phyloP scores from a whole-genome alignment of 2,329 filamentous ascomycete species.

The Penicillium hesseltinei region DNA sequence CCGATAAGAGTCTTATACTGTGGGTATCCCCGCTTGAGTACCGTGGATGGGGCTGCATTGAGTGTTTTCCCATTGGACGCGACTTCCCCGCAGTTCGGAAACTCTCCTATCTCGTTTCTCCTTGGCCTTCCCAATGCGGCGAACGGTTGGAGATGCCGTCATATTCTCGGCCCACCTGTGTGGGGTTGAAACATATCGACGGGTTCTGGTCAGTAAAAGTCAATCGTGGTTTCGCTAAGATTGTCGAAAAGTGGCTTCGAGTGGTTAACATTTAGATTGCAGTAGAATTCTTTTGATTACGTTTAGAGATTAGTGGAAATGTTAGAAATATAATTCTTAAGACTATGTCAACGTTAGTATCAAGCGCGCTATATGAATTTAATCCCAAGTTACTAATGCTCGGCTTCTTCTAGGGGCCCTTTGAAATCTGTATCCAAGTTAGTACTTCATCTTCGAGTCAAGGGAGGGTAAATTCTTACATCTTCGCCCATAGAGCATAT shows the following conservation, averaged over 20 bases:
- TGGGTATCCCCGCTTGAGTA: not conserved
- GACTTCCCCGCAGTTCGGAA: not conserved
- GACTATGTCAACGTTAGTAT: too few relatives aligned
- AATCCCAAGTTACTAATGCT: not conserved
- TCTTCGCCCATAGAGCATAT: conserved; percentile 51
- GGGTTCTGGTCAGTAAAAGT: not conserved
- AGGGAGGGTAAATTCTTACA: conserved; percentile 35
- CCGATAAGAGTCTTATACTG: not conserved
- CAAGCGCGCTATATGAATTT: not conserved
- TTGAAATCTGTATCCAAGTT: conserved; percentile 22
- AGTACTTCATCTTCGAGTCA: not conserved
- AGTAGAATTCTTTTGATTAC: not conserved
- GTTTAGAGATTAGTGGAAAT: not conserved
- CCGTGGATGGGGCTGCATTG: not conserved
- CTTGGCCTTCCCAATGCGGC: not conserved
- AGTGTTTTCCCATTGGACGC: not conserved
- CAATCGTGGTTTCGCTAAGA: not conserved
- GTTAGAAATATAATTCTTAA: not conserved
- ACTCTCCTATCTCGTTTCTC: not conserved
- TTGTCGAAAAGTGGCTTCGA: not conserved
- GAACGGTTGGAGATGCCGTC: not conserved
- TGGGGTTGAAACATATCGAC: not conserved
- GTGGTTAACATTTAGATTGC: not conserved
- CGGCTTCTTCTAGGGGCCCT: conserved; percentile 22
- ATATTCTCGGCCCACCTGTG: not conserved